These are phyloP conservation scores for Fistulinella staudtii DNA, from an alignment of 1,284 basidiomycete species.

Conservation along the genomic window DNA sequence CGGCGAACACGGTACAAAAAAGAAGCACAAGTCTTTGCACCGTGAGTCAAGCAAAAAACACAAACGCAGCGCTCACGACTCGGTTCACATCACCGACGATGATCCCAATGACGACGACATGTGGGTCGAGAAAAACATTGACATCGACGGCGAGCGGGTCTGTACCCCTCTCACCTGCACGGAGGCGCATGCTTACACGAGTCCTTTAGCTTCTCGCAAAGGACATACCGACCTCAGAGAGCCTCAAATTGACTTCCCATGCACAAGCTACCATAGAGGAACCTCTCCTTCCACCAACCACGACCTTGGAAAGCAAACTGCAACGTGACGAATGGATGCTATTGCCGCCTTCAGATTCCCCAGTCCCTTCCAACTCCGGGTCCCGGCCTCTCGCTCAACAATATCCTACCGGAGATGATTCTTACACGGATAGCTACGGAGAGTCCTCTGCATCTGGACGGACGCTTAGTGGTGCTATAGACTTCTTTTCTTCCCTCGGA, in stretches of 20 bases:
- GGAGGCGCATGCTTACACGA: constrained; percentile 4
- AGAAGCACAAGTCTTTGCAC: constrained; percentile 43
- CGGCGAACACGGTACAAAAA: constrained; percentile 39
- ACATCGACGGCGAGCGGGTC: constrained; percentile 71
- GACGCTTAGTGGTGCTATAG: constrained; percentile 53
- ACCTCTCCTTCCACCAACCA: constrained; percentile 43
- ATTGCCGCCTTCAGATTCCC: constrained; percentile 37
- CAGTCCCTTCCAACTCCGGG: constrained; percentile 25
- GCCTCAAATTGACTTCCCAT: constrained; percentile 64
- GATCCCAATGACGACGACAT: constrained; percentile 64
- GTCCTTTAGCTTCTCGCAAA: constrained; percentile 53
- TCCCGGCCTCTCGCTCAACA: constrained; percentile 23
- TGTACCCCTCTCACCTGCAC: constrained; percentile 25
- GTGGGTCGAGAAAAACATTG: constrained; percentile 87
- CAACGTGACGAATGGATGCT: constrained; percentile 92
- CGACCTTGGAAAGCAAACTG: constrained; percentile 45
- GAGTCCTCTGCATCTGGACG: constrained; percentile 49
- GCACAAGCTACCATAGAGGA: constrained; percentile 42
- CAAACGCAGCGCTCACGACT: constrained; percentile 28
- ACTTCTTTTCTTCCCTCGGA: constrained; percentile 86
- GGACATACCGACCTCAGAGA: constrained; percentile 76
- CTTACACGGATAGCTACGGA: constrained; percentile 69
- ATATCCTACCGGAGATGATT: constrained; percentile 40
- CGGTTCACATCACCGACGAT: constrained; percentile 49
- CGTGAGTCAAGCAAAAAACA: constrained; percentile 33